Evolutionary conservation across 768 basidiomycete species (phyloP).

Genomic region (Kwoniella dendrophila): DNA sequence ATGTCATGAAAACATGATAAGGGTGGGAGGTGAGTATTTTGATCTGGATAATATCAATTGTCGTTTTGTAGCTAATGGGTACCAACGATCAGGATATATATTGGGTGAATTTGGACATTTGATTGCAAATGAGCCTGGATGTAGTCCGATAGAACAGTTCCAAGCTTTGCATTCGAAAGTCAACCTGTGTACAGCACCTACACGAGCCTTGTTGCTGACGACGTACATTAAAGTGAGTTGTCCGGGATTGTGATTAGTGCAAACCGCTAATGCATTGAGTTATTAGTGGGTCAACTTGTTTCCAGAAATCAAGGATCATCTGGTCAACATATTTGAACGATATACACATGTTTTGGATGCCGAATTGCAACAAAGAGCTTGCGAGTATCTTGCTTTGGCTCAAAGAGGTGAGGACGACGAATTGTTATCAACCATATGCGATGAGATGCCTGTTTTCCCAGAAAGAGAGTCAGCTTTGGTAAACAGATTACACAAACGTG

Average conservation of each 20-base stretch:
- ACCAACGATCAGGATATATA: conserved; percentile 71
- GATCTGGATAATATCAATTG: background rate
- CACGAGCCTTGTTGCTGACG: conserved; percentile 86
- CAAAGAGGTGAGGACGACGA: conserved; percentile 85
- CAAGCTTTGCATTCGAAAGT: conserved; percentile 90
- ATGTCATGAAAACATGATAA: conserved; percentile 72
- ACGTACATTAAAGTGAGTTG: conserved; percentile 80
- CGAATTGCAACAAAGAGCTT: conserved; percentile 96
- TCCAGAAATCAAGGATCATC: conserved; percentile 93
- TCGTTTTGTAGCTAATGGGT: conserved; percentile 7
- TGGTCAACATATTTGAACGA: conserved; percentile 91
- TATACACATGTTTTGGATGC: conserved; percentile 97
- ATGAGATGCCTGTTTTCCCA: conserved; percentile 99
- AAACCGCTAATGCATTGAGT: conserved; percentile 61
- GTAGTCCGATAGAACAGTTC: conserved; percentile 93
- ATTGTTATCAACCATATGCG: conserved; percentile 88
- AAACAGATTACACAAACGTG: conserved; percentile 82
- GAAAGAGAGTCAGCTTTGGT: conserved; percentile 88
- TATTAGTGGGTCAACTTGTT: conserved; percentile 95
- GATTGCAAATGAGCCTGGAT: conserved; percentile 90
- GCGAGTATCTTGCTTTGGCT: conserved; percentile 92
- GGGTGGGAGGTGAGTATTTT: conserved; percentile 78
- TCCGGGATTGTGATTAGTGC: background rate
- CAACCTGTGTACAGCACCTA: conserved; percentile 88
- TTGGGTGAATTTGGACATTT: conserved; percentile 98